Evolutionary conservation across 768 basidiomycete species (phyloP).

Genomic region (Suillus hirtellus): DNA sequence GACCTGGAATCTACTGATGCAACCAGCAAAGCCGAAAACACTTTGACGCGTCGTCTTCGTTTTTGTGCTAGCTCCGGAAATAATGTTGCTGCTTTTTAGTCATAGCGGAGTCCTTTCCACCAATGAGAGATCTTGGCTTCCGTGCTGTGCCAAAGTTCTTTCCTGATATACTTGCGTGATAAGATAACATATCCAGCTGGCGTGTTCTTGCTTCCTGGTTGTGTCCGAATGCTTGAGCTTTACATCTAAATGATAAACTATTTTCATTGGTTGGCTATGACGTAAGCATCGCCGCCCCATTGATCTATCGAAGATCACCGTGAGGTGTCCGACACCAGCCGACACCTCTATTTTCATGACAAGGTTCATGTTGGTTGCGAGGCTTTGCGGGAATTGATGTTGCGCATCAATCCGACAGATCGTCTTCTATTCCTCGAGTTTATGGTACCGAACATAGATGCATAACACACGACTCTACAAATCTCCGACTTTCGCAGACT

Average conservation of each 20-base stretch:
- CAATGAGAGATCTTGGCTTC: not conserved
- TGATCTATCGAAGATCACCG: not conserved
- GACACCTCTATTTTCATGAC: not conserved
- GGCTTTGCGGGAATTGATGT: not conserved
- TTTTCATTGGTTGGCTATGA: not conserved
- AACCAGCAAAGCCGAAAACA: not conserved
- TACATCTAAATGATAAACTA: not conserved
- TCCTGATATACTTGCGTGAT: not conserved
- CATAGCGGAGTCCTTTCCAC: not conserved
- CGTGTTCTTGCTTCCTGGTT: not conserved
- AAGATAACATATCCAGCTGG: not conserved
- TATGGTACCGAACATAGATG: not conserved
- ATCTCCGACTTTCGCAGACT: not conserved
- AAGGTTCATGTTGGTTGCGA: not conserved
- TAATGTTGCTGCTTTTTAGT: not conserved
- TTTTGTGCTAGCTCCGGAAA: not conserved
- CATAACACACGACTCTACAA: not conserved
- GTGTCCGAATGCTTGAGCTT: not conserved
- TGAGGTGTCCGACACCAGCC: not conserved
- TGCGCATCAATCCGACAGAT: conserved; percentile 1
- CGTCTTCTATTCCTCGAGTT: not conserved
- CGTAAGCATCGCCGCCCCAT: not conserved
- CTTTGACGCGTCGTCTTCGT: not conserved
- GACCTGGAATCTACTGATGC: not conserved
- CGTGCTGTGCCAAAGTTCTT: not conserved